Evolutionary conservation across 75 land plant species (phyloP), one percentile per base, ranked within the genome.

Genomic region (Gnetum montanum): DNA sequence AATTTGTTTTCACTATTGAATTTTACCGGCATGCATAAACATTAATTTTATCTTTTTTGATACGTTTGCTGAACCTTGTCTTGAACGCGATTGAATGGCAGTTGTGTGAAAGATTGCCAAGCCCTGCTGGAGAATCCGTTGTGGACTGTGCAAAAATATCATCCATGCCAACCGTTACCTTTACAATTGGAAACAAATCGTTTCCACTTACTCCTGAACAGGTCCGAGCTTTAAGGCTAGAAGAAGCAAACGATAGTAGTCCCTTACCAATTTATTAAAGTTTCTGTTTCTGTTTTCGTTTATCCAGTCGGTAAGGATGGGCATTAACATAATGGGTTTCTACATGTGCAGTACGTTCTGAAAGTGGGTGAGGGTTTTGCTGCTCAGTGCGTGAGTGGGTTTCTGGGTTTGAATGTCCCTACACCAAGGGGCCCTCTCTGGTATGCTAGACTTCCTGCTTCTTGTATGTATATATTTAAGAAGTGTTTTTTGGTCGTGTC

Each of bases 51-150:
- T 31, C 31, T 62, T 1, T 25, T 33, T 31, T 53, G 20, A 20
- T 15, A 53, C 11, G 18, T 4, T 20, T 53, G 29, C 37, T 20
- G 36, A 53, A 11, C 31, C 20, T 30, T 53, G 47, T 41, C 34
- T 62, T 59, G 7, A 1, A 19, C 13, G 7, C 31, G 13, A 6
- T n/a, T 34, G 5, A n/a, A 20, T 64, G 8, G 28, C 60, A 79
- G 81, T 60, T 78, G 13, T 80, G 83, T 49, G 81, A 71, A 22
- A 62, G 59, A 19, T 60, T 80, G 60, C 83, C 83, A 22, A 80
- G 71, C 58, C 82, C 82, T 25, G 67, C 38, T 47, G 83, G 82
- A 44, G 75, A 71, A 41, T 78, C 83, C 15, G 11, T 64, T 24
- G 81, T 80, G 22, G 71, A 75, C 34, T 80, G 83, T 37, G 51